These are phyloP conservation scores for Jasminum sambac DNA, from an alignment of 257 asterid species.

Conservation along the genomic window DNA sequence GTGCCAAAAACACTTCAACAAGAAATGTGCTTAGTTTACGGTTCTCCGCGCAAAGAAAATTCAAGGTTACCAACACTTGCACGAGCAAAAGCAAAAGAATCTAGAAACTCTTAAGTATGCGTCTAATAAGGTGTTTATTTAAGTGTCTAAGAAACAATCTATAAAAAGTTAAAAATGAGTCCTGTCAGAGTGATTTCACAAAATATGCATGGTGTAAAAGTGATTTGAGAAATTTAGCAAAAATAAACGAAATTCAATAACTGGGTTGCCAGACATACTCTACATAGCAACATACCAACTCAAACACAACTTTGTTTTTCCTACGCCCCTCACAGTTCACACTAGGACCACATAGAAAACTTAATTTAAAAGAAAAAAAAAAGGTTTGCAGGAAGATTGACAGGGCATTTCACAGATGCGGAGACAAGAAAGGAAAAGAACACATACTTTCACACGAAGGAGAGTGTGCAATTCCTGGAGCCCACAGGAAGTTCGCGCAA, in stretches of 20 bases:
- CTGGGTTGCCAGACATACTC: too few relatives aligned
- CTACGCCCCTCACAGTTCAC: not conserved
- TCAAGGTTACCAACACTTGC: not conserved
- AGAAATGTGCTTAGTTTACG: too few relatives aligned
- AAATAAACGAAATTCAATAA: too few relatives aligned
- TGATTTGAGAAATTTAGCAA: too few relatives aligned
- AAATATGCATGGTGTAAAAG: too few relatives aligned
- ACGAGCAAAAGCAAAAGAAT: not conserved
- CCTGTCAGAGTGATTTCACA: too few relatives aligned
- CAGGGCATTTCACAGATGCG: not conserved
- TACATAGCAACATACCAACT: too few relatives aligned
- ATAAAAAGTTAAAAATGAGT: too few relatives aligned
- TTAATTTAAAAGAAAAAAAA: too few relatives aligned
- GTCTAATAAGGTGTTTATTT: too few relatives aligned
- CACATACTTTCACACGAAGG: conserved; percentile 34
- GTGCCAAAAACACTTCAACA: not conserved
- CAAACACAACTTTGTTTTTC: too few relatives aligned
- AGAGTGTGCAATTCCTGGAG: conserved; percentile 38
- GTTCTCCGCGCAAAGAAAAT: not conserved
- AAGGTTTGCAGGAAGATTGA: not conserved
- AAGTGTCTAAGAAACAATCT: too few relatives aligned
- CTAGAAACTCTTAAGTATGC: not conserved
- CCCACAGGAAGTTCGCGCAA: conserved; percentile 32
- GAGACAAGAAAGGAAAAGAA: conserved; percentile 9
- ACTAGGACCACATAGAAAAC: not conserved